Evolutionary conservation across 2,329 filamentous ascomycete genomes (phyloP).

Genomic region (Botrytis cinerea): DNA sequence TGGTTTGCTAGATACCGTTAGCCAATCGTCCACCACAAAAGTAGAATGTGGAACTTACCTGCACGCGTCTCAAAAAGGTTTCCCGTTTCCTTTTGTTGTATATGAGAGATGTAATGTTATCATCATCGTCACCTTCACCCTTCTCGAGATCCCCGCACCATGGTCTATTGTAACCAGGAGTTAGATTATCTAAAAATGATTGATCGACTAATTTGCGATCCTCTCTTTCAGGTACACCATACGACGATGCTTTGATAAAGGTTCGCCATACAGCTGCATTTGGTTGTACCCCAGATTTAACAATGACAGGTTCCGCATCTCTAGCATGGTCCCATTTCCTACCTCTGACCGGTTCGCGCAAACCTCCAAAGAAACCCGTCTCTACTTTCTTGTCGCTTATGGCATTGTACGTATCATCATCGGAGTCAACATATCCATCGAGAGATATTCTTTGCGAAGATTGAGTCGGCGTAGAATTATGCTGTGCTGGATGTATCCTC

Average conservation of each 20-base stretch:
- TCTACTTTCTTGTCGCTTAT: constrained; percentile 35
- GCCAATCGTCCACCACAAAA: not conserved
- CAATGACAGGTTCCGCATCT: constrained; percentile 42
- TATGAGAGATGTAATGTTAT: constrained; percentile 36
- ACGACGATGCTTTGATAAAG: constrained; percentile 41
- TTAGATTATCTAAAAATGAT: constrained; percentile 37
- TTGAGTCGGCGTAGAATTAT: constrained; percentile 34
- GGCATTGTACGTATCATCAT: constrained; percentile 33
- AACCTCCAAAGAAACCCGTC: constrained; percentile 40
- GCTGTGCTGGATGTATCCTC: constrained; percentile 38
- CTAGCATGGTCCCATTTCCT: constrained; percentile 43
- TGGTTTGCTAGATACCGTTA: constrained; percentile 34
- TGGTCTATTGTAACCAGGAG: constrained; percentile 41
- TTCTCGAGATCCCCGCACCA: constrained; percentile 41
- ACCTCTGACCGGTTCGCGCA: constrained; percentile 40
- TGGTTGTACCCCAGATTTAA: constrained; percentile 33
- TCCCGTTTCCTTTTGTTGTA: constrained; percentile 38
- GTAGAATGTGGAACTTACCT: constrained; percentile 31
- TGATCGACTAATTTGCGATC: constrained; percentile 38
- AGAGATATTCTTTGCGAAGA: constrained; percentile 35
- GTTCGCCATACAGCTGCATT: constrained; percentile 37
- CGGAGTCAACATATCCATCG: constrained; percentile 41
- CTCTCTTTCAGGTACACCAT: constrained; percentile 36
- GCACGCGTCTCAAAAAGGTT: constrained; percentile 34
- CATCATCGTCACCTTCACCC: constrained; percentile 34